Evolutionary conservation across 2,329 filamentous ascomycete species (phyloP).

Genomic region (Aureobasidium zeae): DNA sequence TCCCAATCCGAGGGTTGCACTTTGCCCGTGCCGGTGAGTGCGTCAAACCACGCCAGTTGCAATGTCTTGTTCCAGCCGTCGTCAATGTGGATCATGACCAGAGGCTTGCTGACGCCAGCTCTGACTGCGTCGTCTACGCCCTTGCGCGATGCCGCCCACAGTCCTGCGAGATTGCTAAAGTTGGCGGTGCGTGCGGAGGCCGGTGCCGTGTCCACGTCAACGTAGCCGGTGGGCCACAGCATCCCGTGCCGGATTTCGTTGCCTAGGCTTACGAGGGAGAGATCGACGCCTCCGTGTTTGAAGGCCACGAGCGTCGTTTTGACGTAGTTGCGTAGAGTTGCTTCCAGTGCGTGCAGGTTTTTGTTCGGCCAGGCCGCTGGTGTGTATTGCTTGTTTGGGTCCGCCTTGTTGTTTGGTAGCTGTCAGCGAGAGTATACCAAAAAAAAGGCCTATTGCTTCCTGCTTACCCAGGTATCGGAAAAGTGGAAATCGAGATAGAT

Average conservation of each 20-base stretch:
- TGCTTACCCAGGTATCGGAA: constrained; percentile 16
- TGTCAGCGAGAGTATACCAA: background rate
- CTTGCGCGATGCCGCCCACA: constrained; percentile 25
- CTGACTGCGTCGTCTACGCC: constrained; percentile 27
- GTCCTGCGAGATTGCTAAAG: constrained; percentile 28
- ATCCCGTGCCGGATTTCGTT: constrained; percentile 34
- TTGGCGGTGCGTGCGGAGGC: constrained; percentile 22
- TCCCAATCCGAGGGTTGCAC: constrained; percentile 26
- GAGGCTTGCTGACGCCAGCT: constrained; percentile 25
- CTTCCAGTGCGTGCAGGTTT: constrained; percentile 23
- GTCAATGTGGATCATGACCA: constrained; percentile 30
- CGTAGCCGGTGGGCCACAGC: constrained; percentile 30
- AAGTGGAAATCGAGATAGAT: constrained; percentile 33
- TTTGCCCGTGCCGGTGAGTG: constrained; percentile 24
- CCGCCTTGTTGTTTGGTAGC: constrained; percentile 21
- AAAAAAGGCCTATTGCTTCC: background rate
- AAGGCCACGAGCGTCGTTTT: constrained; percentile 32
- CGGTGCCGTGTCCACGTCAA: constrained; percentile 3
- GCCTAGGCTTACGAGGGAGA: constrained; percentile 34
- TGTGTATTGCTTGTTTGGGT: constrained; percentile 29
- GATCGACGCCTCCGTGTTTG: constrained; percentile 31
- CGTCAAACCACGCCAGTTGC: constrained; percentile 27
- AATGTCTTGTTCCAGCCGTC: constrained; percentile 27
- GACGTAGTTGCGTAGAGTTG: constrained; percentile 29
- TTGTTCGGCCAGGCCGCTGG: constrained; percentile 30